Percentiles rank a stretch among this genome's conserved stretches.
Conservation (phyloP, 495 filamentous ascomycete genomes). For the Hypoxylon perforatum region DNA sequence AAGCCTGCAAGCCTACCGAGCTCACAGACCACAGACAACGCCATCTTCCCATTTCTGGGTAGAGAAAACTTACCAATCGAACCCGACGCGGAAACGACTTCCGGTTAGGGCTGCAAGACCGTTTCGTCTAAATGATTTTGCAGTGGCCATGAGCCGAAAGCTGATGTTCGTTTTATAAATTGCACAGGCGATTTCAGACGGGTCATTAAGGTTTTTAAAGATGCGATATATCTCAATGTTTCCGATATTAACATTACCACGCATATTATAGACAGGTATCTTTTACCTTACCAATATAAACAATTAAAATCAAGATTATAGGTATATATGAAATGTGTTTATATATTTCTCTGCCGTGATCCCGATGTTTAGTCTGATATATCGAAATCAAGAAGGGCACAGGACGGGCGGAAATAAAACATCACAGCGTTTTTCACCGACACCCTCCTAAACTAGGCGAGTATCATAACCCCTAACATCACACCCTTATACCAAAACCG, state of each 20-base stretch:
- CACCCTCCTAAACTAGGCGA: conserved; percentile 18
- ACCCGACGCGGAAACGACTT: conserved; percentile 27
- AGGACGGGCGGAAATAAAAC: conserved; percentile 6
- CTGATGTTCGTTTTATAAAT: neutral
- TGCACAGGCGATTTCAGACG: neutral
- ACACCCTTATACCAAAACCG: neutral
- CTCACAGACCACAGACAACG: no score
- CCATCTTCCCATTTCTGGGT: conserved; percentile 24
- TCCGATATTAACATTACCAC: neutral
- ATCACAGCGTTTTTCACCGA: conserved; percentile 8
- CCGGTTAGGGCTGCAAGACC: conserved; percentile 30
- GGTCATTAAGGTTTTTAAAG: neutral
- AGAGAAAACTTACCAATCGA: conserved; percentile 23
- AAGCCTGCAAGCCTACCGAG: neutral
- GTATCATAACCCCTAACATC: conserved; percentile 27
- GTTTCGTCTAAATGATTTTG: conserved; percentile 24
- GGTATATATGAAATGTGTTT: neutral
- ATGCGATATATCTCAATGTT: neutral
- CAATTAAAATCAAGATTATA: neutral
- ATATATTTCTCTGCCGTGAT: no score
- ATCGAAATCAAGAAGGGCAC: neutral
- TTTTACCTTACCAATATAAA: neutral
- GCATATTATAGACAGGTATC: neutral
- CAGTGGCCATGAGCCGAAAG: neutral
- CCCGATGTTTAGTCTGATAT: neutral